Percentiles rank a stretch among this genome's conserved stretches.
Conservation (phyloP, 2,329 filamentous ascomycete genomes). For the Phialemoniopsis sp. region DNA sequence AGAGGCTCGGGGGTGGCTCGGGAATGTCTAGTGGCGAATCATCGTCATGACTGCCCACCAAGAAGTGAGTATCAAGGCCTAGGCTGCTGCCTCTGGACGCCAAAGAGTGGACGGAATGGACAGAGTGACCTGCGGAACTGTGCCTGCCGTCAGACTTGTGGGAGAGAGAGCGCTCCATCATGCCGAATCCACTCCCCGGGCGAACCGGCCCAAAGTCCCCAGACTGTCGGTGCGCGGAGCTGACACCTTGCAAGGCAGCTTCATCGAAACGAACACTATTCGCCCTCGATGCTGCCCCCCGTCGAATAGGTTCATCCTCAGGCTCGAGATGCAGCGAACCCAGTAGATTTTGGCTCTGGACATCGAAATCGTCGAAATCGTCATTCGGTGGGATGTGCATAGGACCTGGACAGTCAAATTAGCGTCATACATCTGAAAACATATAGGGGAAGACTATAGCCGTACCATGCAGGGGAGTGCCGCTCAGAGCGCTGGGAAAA, state of each 20-base stretch:
- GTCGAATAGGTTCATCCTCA: slow-evolving; percentile 79
- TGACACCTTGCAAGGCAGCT: slow-evolving; percentile 82
- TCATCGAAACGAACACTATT: slow-evolving; percentile 98
- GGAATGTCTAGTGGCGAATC: slow-evolving; percentile 69
- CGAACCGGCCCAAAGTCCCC: slow-evolving; percentile 76
- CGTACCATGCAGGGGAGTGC: slow-evolving; percentile 83
- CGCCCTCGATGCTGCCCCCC: slow-evolving; percentile 84
- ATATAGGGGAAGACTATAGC: slow-evolving; percentile 2
- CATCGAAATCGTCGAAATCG: slow-evolving; percentile 86
- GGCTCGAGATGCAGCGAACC: slow-evolving; percentile 79
- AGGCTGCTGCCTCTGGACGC: slow-evolving; percentile 85
- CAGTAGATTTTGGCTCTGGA: slow-evolving; percentile 75
- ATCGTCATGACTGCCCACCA: slow-evolving; percentile 57
- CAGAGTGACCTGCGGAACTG: slow-evolving; percentile 84
- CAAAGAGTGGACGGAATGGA: slow-evolving; percentile 55
- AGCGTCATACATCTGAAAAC: slow-evolving; percentile 11
- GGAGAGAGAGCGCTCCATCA: slow-evolving; percentile 88
- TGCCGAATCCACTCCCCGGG: slow-evolving; percentile 74
- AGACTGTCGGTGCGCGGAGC: slow-evolving; percentile 63
- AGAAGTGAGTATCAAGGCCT: slow-evolving; percentile 71
- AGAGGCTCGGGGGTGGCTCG: slow-evolving; percentile 76
- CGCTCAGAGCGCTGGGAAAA: slow-evolving; percentile 79
- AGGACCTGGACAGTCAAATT: slow-evolving; percentile 55
- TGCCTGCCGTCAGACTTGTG: slow-evolving; percentile 95
- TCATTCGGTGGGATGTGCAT: slow-evolving; percentile 76